These are phyloP conservation scores for Fremontodendron californicum DNA, from an alignment of 345 rosid species.

Conservation along the genomic window DNA sequence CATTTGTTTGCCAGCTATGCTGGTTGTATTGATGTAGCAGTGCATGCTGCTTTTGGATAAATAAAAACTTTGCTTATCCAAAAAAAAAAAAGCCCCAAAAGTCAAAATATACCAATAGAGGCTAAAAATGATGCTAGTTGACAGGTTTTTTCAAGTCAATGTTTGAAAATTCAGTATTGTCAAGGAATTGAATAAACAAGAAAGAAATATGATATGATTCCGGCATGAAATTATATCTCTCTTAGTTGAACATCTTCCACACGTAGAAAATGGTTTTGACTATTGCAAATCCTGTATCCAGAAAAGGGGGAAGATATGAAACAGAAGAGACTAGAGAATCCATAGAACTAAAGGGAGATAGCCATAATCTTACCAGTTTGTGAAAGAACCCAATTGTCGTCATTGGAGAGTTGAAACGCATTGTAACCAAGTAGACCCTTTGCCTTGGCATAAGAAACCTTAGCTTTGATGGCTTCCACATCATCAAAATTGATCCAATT, in stretches of 20 bases:
- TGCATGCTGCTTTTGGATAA: too few species aligned
- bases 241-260: neutral
- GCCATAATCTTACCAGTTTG: neutral
- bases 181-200: neutral
- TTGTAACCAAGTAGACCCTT: conserved; percentile 37
- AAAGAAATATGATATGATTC: neutral
- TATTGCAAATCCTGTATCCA: neutral
- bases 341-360: neutral
- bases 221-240: too few species aligned
- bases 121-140: neutral
- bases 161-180: neutral
- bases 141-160: neutral
- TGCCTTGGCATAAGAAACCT: conserved; percentile 36
- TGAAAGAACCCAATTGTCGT: conserved; percentile 44
- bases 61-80: too few species aligned
- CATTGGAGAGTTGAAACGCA: conserved; percentile 35
- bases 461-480: conserved; percentile 29
- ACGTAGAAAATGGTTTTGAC: neutral
- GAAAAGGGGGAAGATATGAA: neutral
- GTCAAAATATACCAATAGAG: neutral
- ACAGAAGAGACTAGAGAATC: neutral
- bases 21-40: too few species aligned
- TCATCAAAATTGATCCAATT: conserved; percentile 46
- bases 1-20: too few species aligned
- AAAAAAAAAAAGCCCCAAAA: neutral